These are phyloP conservation scores for Ophiocordyceps unilateralis DNA, from an alignment of 2,329 filamentous ascomycete genomes.

Conservation along the genomic window DNA sequence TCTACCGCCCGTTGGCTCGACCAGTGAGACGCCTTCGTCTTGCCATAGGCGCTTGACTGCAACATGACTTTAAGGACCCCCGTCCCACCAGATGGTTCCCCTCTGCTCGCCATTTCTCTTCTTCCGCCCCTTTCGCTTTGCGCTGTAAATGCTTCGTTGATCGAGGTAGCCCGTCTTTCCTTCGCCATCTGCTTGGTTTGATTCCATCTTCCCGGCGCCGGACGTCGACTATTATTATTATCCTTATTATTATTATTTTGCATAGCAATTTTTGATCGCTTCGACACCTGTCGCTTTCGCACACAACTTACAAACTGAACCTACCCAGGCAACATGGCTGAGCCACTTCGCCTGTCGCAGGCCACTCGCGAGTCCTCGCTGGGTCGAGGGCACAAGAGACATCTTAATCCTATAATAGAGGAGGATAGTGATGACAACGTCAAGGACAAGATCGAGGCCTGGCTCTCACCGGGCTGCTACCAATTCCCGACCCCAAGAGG, in stretches of 20 bases:
- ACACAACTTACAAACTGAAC: not conserved
- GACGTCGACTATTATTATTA: conserved; percentile 12
- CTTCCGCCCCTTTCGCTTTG: conserved; percentile 13
- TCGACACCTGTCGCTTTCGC: not conserved
- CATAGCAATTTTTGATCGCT: not conserved
- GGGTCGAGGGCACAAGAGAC: conserved; percentile 33
- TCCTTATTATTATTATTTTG: not conserved
- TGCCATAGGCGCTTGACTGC: conserved; percentile 2
- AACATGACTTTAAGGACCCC: conserved; percentile 10
- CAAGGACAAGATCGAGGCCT: conserved; percentile 32
- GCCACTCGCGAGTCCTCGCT: conserved; percentile 35
- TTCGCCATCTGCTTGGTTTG: conserved; percentile 5
- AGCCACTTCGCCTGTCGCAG: conserved; percentile 12
- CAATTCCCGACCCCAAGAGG: conserved; percentile 60
- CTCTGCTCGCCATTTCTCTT: conserved; percentile 12
- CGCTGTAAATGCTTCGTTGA: conserved; percentile 23
- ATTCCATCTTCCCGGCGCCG: conserved; percentile 14
- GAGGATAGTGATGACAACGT: conserved; percentile 27
- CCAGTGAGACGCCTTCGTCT: not conserved
- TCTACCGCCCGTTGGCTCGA: conserved; percentile 7
- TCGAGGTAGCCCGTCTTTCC: conserved; percentile 22
- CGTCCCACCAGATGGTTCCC: conserved; percentile 6
- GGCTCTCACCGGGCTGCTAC: conserved; percentile 41
- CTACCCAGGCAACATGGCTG: conserved; percentile 27
- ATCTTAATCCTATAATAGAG: conserved; percentile 51